Evolutionary conservation across 179 eudicot species (phyloP).

Genomic region (Heliamphora pulchella): DNA sequence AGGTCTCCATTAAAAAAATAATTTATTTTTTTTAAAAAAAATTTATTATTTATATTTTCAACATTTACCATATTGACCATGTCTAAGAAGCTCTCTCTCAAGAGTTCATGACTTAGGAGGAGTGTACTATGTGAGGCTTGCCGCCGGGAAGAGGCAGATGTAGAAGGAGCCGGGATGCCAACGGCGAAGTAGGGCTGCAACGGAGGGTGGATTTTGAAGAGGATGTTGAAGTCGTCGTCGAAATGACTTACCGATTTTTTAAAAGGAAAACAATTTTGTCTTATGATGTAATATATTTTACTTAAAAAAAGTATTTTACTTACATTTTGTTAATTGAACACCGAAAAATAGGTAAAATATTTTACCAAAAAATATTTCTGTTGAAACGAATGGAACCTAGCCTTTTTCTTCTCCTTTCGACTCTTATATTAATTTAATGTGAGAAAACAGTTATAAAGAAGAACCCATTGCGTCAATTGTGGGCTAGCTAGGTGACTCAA

Average conservation of each 20-base stretch:
- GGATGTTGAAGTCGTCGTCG: slow-evolving; percentile 47
- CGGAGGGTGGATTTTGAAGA: slow-evolving; percentile 31
- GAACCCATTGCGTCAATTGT: neutral
- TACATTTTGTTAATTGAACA: no score
- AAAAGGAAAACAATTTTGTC: no score
- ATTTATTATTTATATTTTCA: neutral
- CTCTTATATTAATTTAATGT: neutral
- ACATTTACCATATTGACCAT: slow-evolving; percentile 6
- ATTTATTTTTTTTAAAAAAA: no score
- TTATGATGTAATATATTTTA: no score
- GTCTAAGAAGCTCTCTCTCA: neutral
- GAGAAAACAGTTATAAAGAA: neutral
- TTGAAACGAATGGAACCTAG: neutral
- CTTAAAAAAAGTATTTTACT: no score
- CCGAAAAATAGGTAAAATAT: no score
- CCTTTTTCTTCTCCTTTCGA: neutral
- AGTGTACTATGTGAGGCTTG: slow-evolving; percentile 20
- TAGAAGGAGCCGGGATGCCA: slow-evolving; percentile 32
- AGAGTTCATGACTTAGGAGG: neutral
- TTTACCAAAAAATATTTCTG: neutral
- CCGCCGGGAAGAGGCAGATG: slow-evolving; percentile 21
- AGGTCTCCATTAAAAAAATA: no score
- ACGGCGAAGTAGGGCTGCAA: slow-evolving; percentile 20
- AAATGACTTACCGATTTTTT: neutral
- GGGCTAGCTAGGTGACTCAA: neutral